phyloP scores from a whole-genome alignment of 352 stramenopile genomes.

The Phytophthora gonapodyides region DNA sequence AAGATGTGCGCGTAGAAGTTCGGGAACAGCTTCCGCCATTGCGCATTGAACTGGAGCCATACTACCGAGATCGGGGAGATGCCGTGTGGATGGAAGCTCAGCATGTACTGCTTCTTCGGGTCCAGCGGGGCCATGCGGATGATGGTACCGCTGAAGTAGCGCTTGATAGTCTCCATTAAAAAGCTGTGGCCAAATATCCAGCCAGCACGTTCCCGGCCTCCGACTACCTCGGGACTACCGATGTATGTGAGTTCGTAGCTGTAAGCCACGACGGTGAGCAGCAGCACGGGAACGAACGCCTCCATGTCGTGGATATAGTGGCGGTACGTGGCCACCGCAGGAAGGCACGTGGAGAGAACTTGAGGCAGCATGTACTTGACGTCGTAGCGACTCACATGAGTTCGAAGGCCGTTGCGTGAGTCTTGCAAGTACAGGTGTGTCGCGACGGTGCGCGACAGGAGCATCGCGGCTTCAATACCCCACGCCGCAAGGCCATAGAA shows the following conservation, averaged over 20 bases:
- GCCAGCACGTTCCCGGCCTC: conserved; percentile 40
- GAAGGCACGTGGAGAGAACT: conserved; percentile 35
- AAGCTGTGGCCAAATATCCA: conserved; percentile 41
- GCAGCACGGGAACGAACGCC: conserved; percentile 38
- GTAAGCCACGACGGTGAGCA: conserved; percentile 51
- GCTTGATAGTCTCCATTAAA: conserved; percentile 52
- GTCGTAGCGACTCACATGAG: conserved; percentile 42
- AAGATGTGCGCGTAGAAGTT: conserved; percentile 62
- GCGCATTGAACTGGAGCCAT: conserved; percentile 68
- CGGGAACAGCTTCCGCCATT: conserved; percentile 64
- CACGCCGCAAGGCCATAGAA: conserved; percentile 44
- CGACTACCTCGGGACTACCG: conserved; percentile 56
- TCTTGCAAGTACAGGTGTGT: conserved; percentile 56
- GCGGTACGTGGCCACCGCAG: conserved; percentile 38
- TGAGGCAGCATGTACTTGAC: conserved; percentile 55
- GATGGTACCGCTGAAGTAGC: conserved; percentile 64
- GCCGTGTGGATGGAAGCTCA: conserved; percentile 75
- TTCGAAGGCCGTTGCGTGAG: conserved; percentile 46
- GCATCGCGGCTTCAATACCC: conserved; percentile 48
- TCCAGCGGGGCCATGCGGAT: conserved; percentile 56
- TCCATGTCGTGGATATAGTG: conserved; percentile 52
- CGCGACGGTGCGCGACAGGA: conserved; percentile 51
- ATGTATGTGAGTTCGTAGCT: conserved; percentile 61
- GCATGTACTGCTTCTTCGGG: conserved; percentile 59
- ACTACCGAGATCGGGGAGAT: conserved; percentile 68